phyloP scores from a whole-genome alignment of 192 early-diverging fungal genomes.

The Thamnidium elegans region DNA sequence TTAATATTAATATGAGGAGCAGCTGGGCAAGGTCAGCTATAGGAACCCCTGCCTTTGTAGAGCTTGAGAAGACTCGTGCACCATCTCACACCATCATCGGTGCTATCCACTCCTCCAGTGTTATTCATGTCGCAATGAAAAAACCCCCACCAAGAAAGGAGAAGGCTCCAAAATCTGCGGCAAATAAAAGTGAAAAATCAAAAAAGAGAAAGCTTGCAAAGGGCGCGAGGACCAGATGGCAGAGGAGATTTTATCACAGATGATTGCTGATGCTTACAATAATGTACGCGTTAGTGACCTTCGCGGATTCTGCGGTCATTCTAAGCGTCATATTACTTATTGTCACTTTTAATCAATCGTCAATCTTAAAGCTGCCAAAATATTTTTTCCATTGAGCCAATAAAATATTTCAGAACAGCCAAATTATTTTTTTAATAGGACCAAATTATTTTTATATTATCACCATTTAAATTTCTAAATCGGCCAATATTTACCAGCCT shows the following conservation, averaged over 20 bases:
- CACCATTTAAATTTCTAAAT: background rate
- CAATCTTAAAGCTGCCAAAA: background rate
- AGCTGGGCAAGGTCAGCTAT: slow-evolving; percentile 2
- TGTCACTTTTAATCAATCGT: no score
- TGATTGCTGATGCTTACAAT: slow-evolving; percentile 6
- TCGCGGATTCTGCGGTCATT: background rate
- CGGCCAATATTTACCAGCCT: no score
- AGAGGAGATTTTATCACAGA: slow-evolving; percentile 6
- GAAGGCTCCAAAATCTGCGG: background rate
- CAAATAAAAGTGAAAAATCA: slow-evolving; percentile 1
- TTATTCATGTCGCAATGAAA: slow-evolving; percentile 13
- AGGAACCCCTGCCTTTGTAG: slow-evolving; percentile 7
- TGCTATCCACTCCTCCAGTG: slow-evolving; percentile 7
- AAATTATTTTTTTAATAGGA: background rate
- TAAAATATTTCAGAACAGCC: slow-evolving; percentile 4
- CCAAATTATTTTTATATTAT: slow-evolving; percentile 6
- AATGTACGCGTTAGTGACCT: slow-evolving; percentile 8
- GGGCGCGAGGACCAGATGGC: background rate
- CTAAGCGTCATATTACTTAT: no score
- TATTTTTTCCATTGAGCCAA: slow-evolving; percentile 4
- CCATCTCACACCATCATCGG: slow-evolving; percentile 1
- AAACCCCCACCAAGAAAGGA: background rate
- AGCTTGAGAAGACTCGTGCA: background rate
- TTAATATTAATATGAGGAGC: background rate
- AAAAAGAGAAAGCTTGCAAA: slow-evolving; percentile 13